phyloP scores from a whole-genome alignment of 768 basidiomycete species.

The Kwoniella sp. region DNA sequence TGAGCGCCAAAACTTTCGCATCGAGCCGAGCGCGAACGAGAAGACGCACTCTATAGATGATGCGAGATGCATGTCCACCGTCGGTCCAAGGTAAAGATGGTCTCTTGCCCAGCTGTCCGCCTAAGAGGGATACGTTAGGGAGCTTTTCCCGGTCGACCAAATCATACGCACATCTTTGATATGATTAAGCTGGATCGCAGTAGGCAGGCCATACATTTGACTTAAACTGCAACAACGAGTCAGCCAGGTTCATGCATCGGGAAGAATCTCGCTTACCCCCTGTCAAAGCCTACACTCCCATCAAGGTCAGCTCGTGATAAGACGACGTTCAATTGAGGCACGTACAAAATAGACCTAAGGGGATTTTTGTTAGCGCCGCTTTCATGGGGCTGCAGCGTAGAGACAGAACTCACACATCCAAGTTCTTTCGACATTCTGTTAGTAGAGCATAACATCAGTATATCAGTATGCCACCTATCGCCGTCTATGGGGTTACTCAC shows the following conservation, averaged over 20 bases:
- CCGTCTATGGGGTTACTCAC: no score
- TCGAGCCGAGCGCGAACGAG: no score
- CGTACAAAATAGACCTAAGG: slow-evolving; percentile 34
- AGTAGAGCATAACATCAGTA: neutral
- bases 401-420: slow-evolving; percentile 35
- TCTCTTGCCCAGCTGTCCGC: slow-evolving; percentile 34
- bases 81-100: slow-evolving; percentile 29
- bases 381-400: no score
- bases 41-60: slow-evolving; percentile 33
- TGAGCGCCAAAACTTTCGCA: no score
- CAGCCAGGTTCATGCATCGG: neutral
- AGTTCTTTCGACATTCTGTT: slow-evolving; percentile 39
- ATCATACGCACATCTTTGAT: slow-evolving; percentile 27
- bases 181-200: slow-evolving; percentile 27
- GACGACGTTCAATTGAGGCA: neutral
- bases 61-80: slow-evolving; percentile 38
- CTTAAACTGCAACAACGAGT: slow-evolving; percentile 11
- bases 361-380: neutral
- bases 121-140: slow-evolving; percentile 14
- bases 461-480: neutral
- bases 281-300: slow-evolving; percentile 27
- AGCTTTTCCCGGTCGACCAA: neutral
- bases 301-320: neutral
- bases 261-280: slow-evolving; percentile 23
- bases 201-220: slow-evolving; percentile 30